Percentiles rank a stretch among this genome's conserved stretches.
Evolutionary conservation across 495 filamentous ascomycete species (phyloP).

Genomic region (Aspergillus ellipticus): DNA sequence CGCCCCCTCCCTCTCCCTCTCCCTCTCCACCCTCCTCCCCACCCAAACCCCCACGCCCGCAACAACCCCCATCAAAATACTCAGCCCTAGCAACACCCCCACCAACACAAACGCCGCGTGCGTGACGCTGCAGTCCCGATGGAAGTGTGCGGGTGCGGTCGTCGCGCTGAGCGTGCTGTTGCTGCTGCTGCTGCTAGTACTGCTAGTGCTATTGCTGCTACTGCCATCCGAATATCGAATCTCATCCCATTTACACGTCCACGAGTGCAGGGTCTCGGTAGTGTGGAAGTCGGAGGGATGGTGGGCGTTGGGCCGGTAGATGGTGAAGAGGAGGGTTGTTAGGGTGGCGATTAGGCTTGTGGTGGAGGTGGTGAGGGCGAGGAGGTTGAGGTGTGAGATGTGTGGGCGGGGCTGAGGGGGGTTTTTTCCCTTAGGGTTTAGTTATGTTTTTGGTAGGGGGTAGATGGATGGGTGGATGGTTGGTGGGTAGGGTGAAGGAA

Average conservation of each 20-base stretch:
- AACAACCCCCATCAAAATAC: slow-evolving; percentile 39
- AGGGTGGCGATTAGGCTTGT: slow-evolving; percentile 40
- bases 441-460: neutral
- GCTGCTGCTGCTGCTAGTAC: neutral
- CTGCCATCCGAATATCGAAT: slow-evolving; percentile 1
- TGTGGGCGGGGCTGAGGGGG: slow-evolving; percentile 32
- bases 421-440: neutral
- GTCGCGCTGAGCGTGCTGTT: too few species aligned
- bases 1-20: slow-evolving; percentile 24
- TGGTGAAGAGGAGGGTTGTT: slow-evolving; percentile 38
- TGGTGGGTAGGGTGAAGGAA: too few species aligned
- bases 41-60: slow-evolving; percentile 39
- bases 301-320: slow-evolving; percentile 38
- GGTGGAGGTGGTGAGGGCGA: slow-evolving; percentile 29
- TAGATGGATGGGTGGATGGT: too few species aligned
- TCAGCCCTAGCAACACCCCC: slow-evolving; percentile 40
- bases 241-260: slow-evolving; percentile 51
- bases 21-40: slow-evolving; percentile 34
- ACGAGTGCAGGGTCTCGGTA: slow-evolving; percentile 46
- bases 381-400: slow-evolving; percentile 36
- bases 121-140: slow-evolving; percentile 40
- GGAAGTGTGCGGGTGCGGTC: slow-evolving; percentile 38
- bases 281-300: slow-evolving; percentile 34
- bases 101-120: slow-evolving; percentile 40
- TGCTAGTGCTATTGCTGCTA: neutral